These are phyloP conservation scores for Globisporangium viniferum DNA, from an alignment of 352 stramenopile genomes.

Conservation along the genomic window DNA sequence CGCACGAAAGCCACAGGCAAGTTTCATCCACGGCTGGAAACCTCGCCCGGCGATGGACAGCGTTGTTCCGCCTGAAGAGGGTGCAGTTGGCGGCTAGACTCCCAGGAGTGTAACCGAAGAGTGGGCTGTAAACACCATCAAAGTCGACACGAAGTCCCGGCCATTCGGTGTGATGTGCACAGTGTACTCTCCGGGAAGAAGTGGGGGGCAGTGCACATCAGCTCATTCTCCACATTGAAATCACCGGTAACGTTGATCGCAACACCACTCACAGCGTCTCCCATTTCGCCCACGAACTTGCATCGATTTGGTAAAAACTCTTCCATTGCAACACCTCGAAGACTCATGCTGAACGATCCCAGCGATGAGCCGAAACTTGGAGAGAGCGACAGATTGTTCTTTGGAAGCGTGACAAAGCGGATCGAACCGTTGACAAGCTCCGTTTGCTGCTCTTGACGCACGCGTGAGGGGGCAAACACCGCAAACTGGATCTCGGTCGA, in stretches of 20 bases:
- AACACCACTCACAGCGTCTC: neutral
- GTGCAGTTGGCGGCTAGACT: constrained; percentile 21
- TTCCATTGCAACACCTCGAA: constrained; percentile 11
- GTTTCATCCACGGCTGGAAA: constrained; percentile 40
- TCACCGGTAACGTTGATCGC: neutral
- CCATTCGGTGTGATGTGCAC: constrained; percentile 37
- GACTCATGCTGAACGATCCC: constrained; percentile 22
- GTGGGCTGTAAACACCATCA: constrained; percentile 25
- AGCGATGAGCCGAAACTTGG: constrained; percentile 26
- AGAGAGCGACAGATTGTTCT: constrained; percentile 3
- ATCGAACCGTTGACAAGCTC: constrained; percentile 25
- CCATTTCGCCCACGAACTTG: constrained; percentile 9
- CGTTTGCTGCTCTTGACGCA: neutral
- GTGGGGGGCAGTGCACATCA: constrained; percentile 23
- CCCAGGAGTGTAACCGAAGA: constrained; percentile 17
- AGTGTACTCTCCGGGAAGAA: constrained; percentile 26
- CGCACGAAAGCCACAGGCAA: constrained; percentile 32
- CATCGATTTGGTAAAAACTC: neutral
- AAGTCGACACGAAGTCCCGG: constrained; percentile 25
- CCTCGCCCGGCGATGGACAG: constrained; percentile 28
- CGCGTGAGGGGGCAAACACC: constrained; percentile 6
- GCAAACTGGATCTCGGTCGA: constrained; percentile 16
- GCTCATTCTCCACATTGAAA: neutral
- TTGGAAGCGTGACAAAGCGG: constrained; percentile 17
- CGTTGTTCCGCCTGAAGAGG: constrained; percentile 14